Conservation (phyloP, 2,329 filamentous ascomycete species). For the Apiospora hydei region DNA sequence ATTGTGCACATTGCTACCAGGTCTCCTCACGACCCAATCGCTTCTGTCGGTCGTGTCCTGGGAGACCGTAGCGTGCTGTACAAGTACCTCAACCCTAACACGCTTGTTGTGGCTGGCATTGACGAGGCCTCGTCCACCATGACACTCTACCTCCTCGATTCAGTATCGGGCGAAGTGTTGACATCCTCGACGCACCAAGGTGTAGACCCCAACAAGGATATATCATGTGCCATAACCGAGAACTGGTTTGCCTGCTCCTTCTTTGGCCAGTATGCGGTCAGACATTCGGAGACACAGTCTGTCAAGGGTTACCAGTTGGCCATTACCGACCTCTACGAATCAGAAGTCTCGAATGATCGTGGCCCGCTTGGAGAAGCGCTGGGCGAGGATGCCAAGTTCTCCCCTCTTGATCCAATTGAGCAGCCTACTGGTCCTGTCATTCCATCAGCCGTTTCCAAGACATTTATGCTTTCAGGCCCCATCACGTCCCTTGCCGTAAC, state of each 20-base stretch:
- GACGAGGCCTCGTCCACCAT: conserved; percentile 66
- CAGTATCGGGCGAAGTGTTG: conserved; percentile 82
- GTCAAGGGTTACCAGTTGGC: conserved; percentile 88
- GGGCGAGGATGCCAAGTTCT: conserved; percentile 71
- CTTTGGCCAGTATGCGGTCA: conserved; percentile 66
- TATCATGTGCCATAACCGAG: conserved; percentile 83
- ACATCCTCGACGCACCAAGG: conserved; percentile 74
- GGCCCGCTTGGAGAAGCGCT: conserved; percentile 67
- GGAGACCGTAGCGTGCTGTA: conserved; percentile 93
- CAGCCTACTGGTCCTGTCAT: conserved; percentile 62
- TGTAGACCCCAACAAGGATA: conserved; percentile 76
- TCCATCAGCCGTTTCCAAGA: conserved; percentile 80
- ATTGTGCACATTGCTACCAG: conserved; percentile 73
- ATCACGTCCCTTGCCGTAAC: conserved; percentile 83
- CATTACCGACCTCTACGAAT: conserved; percentile 90
- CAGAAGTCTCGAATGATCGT: conserved; percentile 80
- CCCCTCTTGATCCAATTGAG: conserved; percentile 73
- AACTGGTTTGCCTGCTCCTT: conserved; percentile 96
- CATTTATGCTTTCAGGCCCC: conserved; percentile 81
- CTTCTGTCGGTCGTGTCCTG: conserved; percentile 93
- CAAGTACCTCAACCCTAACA: conserved; percentile 94
- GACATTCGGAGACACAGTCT: conserved; percentile 59
- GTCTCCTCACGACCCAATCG: conserved; percentile 82
- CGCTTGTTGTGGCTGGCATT: conserved; percentile 76
- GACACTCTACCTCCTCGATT: conserved; percentile 82